These are phyloP conservation scores for Candida qinlingensis DNA, from an alignment of 805 yeast genomes.

Conservation along the genomic window DNA sequence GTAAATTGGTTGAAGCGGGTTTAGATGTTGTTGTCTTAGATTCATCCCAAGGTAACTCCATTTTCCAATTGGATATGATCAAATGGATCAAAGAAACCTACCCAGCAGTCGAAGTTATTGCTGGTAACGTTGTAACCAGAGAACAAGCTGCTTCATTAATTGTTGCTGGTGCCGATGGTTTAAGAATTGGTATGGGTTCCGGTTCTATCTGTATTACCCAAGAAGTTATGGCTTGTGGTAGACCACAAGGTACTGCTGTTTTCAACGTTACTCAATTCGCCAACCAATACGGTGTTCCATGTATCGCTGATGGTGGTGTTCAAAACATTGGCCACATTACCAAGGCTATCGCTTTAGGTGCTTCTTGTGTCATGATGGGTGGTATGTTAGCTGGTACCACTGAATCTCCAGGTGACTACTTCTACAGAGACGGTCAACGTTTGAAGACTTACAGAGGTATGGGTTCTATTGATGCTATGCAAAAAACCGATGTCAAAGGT, in stretches of 20 bases:
- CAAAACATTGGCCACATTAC: slow-evolving; percentile 98
- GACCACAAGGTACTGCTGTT: slow-evolving; percentile 99
- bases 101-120: slow-evolving; percentile 84
- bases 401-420: slow-evolving; percentile 98
- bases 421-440: slow-evolving; percentile 96
- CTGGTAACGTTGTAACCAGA: slow-evolving; percentile 98
- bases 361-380: slow-evolving; percentile 99
- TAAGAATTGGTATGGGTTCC: slow-evolving; percentile 99
- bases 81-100: slow-evolving; percentile 78
- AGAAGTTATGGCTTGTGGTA: slow-evolving; percentile 99
- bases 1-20: slow-evolving; percentile 87
- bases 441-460: slow-evolving; percentile 97
- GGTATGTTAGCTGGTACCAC: slow-evolving; percentile 98
- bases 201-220: slow-evolving; percentile 99
- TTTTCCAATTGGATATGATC: slow-evolving; percentile 91
- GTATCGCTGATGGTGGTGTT: slow-evolving; percentile 99
- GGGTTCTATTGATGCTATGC: slow-evolving; percentile 99
- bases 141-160: slow-evolving; percentile 97
- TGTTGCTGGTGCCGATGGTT: slow-evolving; percentile 94
- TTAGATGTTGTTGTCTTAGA: slow-evolving; percentile 93
- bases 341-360: slow-evolving; percentile 95
- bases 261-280: slow-evolving; percentile 92
- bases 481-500: slow-evolving; percentile 77
- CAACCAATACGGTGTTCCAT: slow-evolving; percentile 92
- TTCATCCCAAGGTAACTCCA: slow-evolving; percentile 96